Evolutionary conservation across 148 eudicot species (phyloP).

Genomic region (Rhododendron kiyosumense): DNA sequence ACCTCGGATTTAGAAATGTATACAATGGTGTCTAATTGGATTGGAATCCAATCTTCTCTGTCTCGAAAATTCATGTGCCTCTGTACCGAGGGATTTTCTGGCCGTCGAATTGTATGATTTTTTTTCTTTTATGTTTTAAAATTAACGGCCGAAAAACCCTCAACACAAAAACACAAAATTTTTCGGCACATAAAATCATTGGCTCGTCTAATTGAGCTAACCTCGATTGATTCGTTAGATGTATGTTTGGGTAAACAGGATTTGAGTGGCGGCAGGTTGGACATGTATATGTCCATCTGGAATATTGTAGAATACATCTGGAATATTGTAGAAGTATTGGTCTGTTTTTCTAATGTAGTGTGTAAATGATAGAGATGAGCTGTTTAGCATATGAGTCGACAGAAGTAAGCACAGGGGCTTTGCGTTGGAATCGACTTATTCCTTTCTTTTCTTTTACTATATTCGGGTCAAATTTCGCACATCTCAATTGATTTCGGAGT

Average conservation of each 20-base stretch:
- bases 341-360: background rate
- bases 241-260: background rate
- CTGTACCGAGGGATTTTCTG: accelerated
- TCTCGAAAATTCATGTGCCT: no score
- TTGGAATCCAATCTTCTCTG: no score
- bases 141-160: no score
- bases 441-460: background rate
- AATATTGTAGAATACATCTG: background rate
- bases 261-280: background rate
- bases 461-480: accelerated
- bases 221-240: background rate
- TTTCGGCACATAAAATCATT: no score
- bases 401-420: background rate
- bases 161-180: no score
- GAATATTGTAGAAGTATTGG: background rate
- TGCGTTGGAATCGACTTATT: background rate
- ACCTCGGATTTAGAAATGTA: no score
- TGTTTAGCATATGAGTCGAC: background rate
- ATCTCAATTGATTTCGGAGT: background rate
- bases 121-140: no score
- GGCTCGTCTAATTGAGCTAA: no score
- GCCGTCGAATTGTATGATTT: no score
- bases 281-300: background rate
- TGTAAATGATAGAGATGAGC: background rate
- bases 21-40: background rate